Base-by-base conservation (phyloP, 2,329 filamentous ascomycete species). In the Talaromyces islandicus region DNA sequence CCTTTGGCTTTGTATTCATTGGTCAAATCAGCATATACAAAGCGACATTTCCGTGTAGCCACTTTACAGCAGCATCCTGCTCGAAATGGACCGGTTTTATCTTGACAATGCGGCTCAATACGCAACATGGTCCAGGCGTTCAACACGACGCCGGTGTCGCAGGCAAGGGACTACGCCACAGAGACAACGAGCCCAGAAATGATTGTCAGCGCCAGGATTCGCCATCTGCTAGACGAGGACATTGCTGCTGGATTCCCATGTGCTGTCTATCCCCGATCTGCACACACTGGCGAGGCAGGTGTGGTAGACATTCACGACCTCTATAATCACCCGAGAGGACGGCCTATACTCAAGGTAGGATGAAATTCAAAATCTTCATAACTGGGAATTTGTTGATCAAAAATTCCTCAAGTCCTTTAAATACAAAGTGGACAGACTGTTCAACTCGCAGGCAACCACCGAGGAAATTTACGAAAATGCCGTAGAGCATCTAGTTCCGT, bases 401-500 rank as follows among this genome's bases (percentile, higher is more conserved):
- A 27, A 3, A 25, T 25, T 25, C 1, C 19, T 21, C 14, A 12
- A 55, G 53, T 55, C 53, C 7, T 55, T 17, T 21, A 24, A 21
- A 21, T 55, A 38, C 32, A 57, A 67, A 1, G 68, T 77, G 0
- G 77, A 79, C 59, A 68, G 64, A 12, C 64, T 76, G 7, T 81
- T 75, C 55, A 68, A 64, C 5, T 63, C 74, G 0, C 66, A 75
- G 0, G 55, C 69, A 6, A 68, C 70, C 0, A 80, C 79, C 0
- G 68, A 77, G 7, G 62, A 70, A 4, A 73, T 82, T 46, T 81
- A 81, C 66, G 61, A 73, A 2, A 70, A 75, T 7, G 65, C 78
- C 1, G 72, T 81, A 5, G 64, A 71, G 32, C 71, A 75, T 11
- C 70, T 82, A 11, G 71, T 82, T 12, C 74, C 78, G 0, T 80